Conservation (phyloP, 2,329 filamentous ascomycete genomes). For the Berkeleyomyces basicola region DNA sequence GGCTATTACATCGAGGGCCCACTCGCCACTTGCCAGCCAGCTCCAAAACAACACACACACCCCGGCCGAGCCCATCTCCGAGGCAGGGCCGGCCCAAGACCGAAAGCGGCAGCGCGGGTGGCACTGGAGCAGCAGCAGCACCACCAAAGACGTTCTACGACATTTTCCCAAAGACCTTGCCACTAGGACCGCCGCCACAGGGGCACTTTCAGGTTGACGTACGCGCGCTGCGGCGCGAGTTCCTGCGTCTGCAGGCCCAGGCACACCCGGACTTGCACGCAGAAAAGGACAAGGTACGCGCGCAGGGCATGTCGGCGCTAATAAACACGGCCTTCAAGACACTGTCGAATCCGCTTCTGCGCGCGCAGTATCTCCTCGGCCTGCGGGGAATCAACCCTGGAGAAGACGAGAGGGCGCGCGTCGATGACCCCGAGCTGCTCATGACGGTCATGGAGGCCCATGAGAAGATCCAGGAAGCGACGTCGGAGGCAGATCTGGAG, state of each 20-base stretch:
- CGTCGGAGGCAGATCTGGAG: conserved; percentile 46
- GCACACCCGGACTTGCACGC: conserved; percentile 58
- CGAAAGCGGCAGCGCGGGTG: not conserved
- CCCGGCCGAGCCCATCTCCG: not conserved
- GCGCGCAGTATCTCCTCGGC: conserved; percentile 78
- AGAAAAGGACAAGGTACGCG: conserved; percentile 34
- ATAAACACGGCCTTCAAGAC: conserved; percentile 92
- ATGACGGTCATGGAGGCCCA: conserved; percentile 66
- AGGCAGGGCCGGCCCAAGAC: not conserved
- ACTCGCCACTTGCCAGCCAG: conserved; percentile 15
- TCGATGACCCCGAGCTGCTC: conserved; percentile 52
- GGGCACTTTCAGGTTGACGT: conserved; percentile 63
- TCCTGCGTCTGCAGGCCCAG: conserved; percentile 63
- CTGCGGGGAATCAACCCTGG: conserved; percentile 60
- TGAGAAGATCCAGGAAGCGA: conserved; percentile 57
- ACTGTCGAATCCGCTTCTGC: conserved; percentile 55
- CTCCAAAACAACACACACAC: not conserved
- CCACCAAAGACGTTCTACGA: conserved; percentile 52
- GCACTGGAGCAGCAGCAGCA: not conserved
- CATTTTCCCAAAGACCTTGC: conserved; percentile 69
- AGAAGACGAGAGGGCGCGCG: conserved; percentile 57
- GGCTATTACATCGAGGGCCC: not conserved
- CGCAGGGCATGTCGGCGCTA: conserved; percentile 60
- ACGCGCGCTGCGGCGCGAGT: conserved; percentile 60
- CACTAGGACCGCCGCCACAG: conserved; percentile 57